Percentiles rank a stretch among this genome's conserved stretches.
Evolutionary conservation across 768 basidiomycete genomes (phyloP).

Genomic region (Rhodotorula paludigena): DNA sequence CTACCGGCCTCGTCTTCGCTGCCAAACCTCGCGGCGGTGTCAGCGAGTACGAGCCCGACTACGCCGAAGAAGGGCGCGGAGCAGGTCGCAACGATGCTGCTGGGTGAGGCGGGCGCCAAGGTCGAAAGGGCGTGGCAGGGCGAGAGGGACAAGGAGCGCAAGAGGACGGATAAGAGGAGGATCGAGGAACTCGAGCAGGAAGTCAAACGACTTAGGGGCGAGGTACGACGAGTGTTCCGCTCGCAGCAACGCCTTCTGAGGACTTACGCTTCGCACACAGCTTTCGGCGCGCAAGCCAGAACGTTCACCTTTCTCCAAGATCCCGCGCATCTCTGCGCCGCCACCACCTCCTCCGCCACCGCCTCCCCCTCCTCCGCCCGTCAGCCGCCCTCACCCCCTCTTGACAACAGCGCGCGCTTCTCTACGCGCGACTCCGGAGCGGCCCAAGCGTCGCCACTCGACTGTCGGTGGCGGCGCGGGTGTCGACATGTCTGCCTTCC

Average conservation of each 20-base stretch:
- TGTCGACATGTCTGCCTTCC: constrained; percentile 20
- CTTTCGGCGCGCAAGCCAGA: neutral
- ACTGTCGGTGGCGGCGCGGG: neutral
- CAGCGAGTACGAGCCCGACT: neutral
- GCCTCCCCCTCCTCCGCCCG: constrained; percentile 3
- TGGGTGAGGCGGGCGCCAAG: neutral
- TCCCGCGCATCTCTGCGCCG: constrained; percentile 2
- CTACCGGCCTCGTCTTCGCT: neutral
- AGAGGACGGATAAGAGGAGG: neutral
- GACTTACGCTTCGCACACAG: too few relatives aligned
- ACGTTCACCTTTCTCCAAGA: neutral
- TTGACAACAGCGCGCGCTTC: constrained; percentile 3
- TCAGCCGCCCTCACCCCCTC: constrained; percentile 13
- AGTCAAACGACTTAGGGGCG: constrained; percentile 3
- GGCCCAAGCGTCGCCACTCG: neutral
- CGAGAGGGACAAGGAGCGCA: constrained; percentile 19
- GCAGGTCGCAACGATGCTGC: constrained; percentile 2
- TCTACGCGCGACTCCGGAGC: constrained; percentile 6
- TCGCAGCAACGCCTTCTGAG: too few relatives aligned
- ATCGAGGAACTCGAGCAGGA: constrained; percentile 18
- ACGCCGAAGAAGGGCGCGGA: neutral
- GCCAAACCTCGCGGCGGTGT: neutral
- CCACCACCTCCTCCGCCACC: constrained; percentile 9
- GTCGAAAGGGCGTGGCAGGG: neutral
- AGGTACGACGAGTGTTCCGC: neutral